Conservation (phyloP, 169 alveolate genomes). For the Plasmodium cynomolgi region DNA sequence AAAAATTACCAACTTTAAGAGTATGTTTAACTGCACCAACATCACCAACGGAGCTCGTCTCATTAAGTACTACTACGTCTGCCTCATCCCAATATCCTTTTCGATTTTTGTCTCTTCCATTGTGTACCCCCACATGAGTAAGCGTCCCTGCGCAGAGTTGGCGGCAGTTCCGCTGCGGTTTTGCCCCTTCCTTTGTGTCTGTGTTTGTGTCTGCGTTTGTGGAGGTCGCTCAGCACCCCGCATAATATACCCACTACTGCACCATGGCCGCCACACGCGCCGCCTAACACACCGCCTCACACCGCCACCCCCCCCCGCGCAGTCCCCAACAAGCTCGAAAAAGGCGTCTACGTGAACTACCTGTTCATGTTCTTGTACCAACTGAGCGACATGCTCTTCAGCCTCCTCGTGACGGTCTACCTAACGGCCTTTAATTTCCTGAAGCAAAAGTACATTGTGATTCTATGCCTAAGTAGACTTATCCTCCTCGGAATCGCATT, state of each 20-base stretch:
- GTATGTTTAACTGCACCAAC: constrained; percentile 38
- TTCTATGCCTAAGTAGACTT: constrained; percentile 14
- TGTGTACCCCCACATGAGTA: constrained; percentile 54
- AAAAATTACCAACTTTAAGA: background rate
- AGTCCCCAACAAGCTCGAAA: constrained; percentile 48
- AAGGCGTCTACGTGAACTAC: constrained; percentile 29
- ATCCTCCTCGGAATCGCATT: background rate
- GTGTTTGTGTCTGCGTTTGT: background rate
- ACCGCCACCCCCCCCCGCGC: background rate
- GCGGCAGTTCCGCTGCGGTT: background rate
- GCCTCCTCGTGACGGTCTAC: constrained; percentile 28
- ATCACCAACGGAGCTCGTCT: constrained; percentile 20
- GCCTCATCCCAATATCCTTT: constrained; percentile 49
- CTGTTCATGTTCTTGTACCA: constrained; percentile 39
- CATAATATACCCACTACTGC: background rate
- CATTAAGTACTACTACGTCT: constrained; percentile 35
- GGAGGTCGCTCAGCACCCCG: background rate
- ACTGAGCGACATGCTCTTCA: constrained; percentile 27
- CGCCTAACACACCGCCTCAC: too few species aligned
- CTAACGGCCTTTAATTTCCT: constrained; percentile 1
- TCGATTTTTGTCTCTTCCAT: constrained; percentile 25
- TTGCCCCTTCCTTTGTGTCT: too few species aligned
- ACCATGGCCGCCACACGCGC: background rate
- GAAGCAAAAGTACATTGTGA: constrained; percentile 26
- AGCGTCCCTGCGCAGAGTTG: background rate